Conservation (phyloP, 1,284 basidiomycete species). For the Austroboletus novae-zelandiae region DNA sequence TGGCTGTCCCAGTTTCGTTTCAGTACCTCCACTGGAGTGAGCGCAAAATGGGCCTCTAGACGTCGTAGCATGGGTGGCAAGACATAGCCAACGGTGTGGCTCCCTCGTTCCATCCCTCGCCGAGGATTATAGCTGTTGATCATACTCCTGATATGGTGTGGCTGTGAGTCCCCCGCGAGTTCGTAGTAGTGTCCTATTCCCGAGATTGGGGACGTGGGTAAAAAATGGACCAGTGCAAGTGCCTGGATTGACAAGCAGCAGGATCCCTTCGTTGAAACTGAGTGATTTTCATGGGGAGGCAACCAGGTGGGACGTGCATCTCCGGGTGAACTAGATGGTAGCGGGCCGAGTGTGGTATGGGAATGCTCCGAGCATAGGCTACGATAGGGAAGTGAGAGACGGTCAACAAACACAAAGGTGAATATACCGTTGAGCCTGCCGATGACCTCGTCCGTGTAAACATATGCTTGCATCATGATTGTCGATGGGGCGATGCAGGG, state of each 20-base stretch:
- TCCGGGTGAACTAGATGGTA: constrained; percentile 7
- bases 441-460: constrained; percentile 10
- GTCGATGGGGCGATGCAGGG: neutral
- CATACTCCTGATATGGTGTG: neutral
- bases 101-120: constrained; percentile 5
- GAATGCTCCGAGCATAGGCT: constrained; percentile 4
- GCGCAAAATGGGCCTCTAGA: constrained; percentile 9
- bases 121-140: neutral
- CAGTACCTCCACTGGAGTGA: neutral
- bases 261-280: constrained; percentile 5
- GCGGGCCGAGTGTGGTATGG: neutral
- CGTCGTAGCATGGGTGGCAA: constrained; percentile 1
- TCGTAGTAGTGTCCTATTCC: constrained; percentile 13
- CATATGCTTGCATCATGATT: constrained; percentile 6
- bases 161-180: neutral
- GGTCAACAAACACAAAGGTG: neutral
- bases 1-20: constrained; percentile 2
- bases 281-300: constrained; percentile 6
- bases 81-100: constrained; percentile 12
- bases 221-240: constrained; percentile 12
- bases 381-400: neutral
- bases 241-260: neutral
- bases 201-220: constrained; percentile 5
- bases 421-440: neutral
- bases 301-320: constrained; percentile 1